A percentile compares a stretch with the other conserved stretches of the same genome.
These are phyloP conservation scores for Nakazawaea anatomiae DNA, from an alignment of 805 yeast species.

Conservation along the genomic window DNA sequence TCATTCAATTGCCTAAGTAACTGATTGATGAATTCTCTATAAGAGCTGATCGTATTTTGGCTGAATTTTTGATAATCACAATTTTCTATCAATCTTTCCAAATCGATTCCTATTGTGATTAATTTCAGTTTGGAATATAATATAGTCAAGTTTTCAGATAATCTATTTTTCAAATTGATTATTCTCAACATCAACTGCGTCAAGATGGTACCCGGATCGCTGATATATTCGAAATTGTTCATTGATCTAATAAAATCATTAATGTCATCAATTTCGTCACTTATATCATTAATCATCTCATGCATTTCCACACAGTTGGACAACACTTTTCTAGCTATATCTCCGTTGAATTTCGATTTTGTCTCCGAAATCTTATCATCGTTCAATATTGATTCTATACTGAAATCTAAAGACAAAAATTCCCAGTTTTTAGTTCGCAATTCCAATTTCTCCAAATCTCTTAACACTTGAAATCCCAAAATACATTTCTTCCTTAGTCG, in stretches of 20 bases:
- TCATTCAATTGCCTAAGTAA: constrained; percentile 51
- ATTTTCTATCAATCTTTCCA: constrained; percentile 33
- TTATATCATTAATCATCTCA: constrained; percentile 32
- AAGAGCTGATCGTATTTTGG: constrained; percentile 39
- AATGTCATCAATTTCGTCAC: constrained; percentile 39
- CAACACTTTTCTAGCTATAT: constrained; percentile 49
- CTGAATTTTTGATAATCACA: constrained; percentile 24
- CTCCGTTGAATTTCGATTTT: constrained; percentile 43
- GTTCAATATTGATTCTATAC: constrained; percentile 25
- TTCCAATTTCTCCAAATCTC: constrained; percentile 45
- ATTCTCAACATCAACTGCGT: constrained; percentile 38
- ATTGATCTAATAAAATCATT: constrained; percentile 35
- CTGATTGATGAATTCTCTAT: constrained; percentile 53
- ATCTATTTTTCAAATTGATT: constrained; percentile 42
- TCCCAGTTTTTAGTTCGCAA: constrained; percentile 48
- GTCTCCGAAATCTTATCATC: constrained; percentile 17
- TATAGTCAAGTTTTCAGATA: constrained; percentile 48
- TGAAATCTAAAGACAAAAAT: constrained; percentile 44
- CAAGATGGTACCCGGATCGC: constrained; percentile 46
- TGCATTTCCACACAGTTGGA: constrained; percentile 43
- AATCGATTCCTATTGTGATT: constrained; percentile 57
- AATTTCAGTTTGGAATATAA: constrained; percentile 62
- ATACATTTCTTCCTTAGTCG: constrained; percentile 43
- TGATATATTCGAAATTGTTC: constrained; percentile 40
- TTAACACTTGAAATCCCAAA: constrained; percentile 37